These are phyloP conservation scores for Diplosphaera chodatii DNA, from an alignment of 139 green algal genomes.

Conservation along the genomic window DNA sequence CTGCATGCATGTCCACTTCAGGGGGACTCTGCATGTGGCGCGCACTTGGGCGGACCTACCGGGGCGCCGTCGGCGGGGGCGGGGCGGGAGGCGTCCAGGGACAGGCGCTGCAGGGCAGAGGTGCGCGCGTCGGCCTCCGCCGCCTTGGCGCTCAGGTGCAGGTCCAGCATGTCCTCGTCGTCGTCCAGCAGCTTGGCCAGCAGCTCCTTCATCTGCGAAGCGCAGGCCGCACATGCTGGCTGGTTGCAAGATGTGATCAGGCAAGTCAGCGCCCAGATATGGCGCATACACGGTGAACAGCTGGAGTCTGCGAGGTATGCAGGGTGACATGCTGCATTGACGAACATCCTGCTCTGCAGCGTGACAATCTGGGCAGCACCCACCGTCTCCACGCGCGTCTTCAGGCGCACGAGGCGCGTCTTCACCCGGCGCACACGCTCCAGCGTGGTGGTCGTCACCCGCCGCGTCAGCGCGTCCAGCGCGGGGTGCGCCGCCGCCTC, in stretches of 20 bases:
- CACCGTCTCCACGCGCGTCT: constrained; percentile 44
- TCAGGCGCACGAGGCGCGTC: constrained; percentile 40
- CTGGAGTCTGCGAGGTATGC: no score
- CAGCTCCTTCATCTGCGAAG: constrained; percentile 39
- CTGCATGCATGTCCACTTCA: no score
- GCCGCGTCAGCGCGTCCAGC: background rate
- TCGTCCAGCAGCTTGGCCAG: constrained; percentile 57
- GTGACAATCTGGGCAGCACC: no score
- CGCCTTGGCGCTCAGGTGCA: constrained; percentile 43
- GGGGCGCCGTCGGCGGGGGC: background rate
- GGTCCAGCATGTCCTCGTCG: constrained; percentile 53
- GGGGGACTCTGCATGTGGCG: no score
- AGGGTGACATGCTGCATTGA: no score
- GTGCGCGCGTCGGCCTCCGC: background rate
- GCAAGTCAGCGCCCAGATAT: no score
- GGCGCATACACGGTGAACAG: no score
- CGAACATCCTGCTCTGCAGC: no score
- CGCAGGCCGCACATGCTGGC: no score
- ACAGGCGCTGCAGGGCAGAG: background rate
- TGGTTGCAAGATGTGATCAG: no score
- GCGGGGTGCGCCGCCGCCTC: background rate
- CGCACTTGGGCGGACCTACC: no score
- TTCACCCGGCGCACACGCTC: constrained; percentile 19
- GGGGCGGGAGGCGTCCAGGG: background rate
- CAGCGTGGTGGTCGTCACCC: constrained; percentile 14